Evolutionary conservation across 371 early-diverging fungal species (phyloP).

Genomic region (Mucor saturninus): DNA sequence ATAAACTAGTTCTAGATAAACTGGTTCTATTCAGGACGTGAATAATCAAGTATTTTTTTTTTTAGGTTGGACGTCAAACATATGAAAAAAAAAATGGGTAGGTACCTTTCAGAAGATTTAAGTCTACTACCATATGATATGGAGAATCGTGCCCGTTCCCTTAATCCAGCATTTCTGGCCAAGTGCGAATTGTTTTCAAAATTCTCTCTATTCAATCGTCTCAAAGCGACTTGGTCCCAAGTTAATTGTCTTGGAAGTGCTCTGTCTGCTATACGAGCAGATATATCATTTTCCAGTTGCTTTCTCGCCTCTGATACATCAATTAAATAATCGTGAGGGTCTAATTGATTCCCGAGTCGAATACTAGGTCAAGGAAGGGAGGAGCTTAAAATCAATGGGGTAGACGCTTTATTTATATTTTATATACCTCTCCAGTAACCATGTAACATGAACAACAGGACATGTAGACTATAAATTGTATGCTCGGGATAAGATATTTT

Average conservation of each 20-base stretch:
- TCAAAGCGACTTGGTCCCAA: background rate
- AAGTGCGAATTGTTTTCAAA: background rate
- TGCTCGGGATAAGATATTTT: background rate
- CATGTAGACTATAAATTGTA: constrained; percentile 4
- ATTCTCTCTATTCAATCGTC: background rate
- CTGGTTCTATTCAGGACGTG: too few species aligned
- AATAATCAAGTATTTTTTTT: too few species aligned
- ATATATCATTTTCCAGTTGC: background rate
- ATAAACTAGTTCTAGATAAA: too few species aligned
- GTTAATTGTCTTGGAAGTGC: background rate
- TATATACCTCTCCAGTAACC: constrained; percentile 6
- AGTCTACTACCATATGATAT: too few species aligned
- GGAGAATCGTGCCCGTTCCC: too few species aligned
- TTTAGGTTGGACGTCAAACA: too few species aligned
- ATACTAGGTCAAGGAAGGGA: background rate
- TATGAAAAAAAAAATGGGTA: too few species aligned
- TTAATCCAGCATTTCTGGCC: background rate
- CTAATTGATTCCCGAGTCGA: background rate
- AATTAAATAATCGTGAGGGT: background rate
- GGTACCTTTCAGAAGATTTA: too few species aligned
- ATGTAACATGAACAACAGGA: constrained; percentile 3
- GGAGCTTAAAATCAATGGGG: background rate
- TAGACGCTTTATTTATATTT: background rate
- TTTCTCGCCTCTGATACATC: background rate
- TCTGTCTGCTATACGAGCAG: background rate